Base-by-base conservation (phyloP, 208 protist genomes). In the Kentomonas sorsogonicus region DNA sequence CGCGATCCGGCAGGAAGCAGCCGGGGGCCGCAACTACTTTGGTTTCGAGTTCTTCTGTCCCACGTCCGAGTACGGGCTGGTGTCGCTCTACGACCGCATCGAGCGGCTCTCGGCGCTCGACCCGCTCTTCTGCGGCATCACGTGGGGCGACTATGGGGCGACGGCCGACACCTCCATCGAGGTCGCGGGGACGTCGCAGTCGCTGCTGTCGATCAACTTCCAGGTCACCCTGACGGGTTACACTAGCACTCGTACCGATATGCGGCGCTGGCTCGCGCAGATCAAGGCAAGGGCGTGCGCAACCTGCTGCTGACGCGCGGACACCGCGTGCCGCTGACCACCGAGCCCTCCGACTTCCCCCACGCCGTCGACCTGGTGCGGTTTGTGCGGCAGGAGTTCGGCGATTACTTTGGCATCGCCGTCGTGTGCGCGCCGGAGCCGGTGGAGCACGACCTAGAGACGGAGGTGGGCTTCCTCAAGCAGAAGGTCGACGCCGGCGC, bases 161-260 rank as follows among this genome's bases (percentile, higher is more conserved):
- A 96, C 91, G 13, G 61, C 72, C 1, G 79, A 89, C 15, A 74
- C 84, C 7, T 93, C 90, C 0, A 73, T 95, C 11, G 89, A 93
- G 50, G 80, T 98, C 34, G 66, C 68, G 25, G 25, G 62, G 0
- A 84, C 69, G 7, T 76, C 74, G 25, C 89, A 96, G 62, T 70
- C 81, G 26, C 47, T 87, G 3, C 68, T 82, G 25, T 81, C 81
- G 20, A 27, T 97, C 16, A 93, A 97, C 43, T 93, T 74, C n/a
- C 86, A 93, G 81, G 81, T 99, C 60, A 95, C 97, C 67, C 39
- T 98, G 3, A 98, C 95, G 1, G 93, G 91, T 51, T 93, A 90
- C 27, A 95, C 86, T 48, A 89, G 79, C 60, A 62, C 66, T 1
- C 53, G 60, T 0, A 72, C 57, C 1, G 57, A 91, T 5, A 59